Percentiles rank a stretch among this genome's conserved stretches.
phyloP scores from a whole-genome alignment of 1,284 basidiomycete genomes.

The Naganishia cerealis region DNA sequence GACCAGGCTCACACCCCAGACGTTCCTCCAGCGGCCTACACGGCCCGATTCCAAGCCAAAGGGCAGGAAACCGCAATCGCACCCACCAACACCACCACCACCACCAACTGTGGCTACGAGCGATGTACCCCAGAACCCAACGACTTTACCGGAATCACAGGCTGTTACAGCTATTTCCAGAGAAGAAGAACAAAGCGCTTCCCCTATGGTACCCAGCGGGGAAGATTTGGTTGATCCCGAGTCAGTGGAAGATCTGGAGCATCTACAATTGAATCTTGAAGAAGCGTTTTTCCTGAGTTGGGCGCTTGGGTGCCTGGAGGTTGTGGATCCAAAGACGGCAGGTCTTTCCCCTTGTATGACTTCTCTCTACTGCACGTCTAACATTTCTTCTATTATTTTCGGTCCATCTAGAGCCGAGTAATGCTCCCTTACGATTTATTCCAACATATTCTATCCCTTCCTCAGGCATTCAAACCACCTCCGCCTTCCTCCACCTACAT shows the following conservation, averaged over 20 bases:
- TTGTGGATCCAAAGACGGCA: conserved; percentile 68
- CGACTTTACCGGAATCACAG: conserved; percentile 58
- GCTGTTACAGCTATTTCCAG: neutral
- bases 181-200: neutral
- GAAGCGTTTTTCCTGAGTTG: conserved; percentile 91
- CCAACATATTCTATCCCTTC: conserved; percentile 42
- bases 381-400: conserved; percentile 53
- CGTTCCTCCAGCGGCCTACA: conserved; percentile 52
- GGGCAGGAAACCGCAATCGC: conserved; percentile 41
- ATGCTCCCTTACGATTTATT: conserved; percentile 41
- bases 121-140: neutral
- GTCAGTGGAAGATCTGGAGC: conserved; percentile 62
- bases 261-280: conserved; percentile 84
- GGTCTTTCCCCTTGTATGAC: conserved; percentile 36
- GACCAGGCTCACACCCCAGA: conserved; percentile 48
- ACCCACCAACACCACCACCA: neutral
- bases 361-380: conserved; percentile 43
- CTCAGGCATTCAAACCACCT: conserved; percentile 25
- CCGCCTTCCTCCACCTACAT: conserved; percentile 32
- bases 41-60: conserved; percentile 45
- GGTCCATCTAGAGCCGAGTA: conserved; percentile 45
- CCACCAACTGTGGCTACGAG: neutral
- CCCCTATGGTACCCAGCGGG: neutral
- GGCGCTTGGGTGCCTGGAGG: conserved; percentile 78
- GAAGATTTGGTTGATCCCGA: conserved; percentile 44